phyloP scores from a whole-genome alignment of 1,284 basidiomycete species.

The Xerocomus amazonicus region DNA sequence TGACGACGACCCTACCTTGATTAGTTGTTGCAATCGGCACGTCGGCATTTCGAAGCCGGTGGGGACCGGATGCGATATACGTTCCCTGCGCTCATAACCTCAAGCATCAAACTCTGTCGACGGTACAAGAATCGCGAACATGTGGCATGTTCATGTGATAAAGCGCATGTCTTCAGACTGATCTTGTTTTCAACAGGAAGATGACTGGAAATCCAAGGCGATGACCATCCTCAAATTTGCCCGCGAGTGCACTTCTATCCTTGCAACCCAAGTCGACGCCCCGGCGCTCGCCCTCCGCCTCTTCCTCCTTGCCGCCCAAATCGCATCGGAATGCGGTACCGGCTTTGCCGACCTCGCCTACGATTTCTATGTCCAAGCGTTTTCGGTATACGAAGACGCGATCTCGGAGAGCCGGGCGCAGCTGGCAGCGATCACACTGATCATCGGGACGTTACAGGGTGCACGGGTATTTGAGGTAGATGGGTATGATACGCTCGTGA shows the following conservation, averaged over 20 bases:
- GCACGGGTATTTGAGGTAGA: conserved; percentile 85
- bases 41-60: conserved; percentile 85
- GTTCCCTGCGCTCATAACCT: conserved; percentile 89
- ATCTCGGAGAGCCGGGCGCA: conserved; percentile 92
- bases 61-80: conserved; percentile 92
- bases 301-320: conserved; percentile 91
- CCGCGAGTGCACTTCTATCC: conserved; percentile 85
- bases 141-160: conserved; percentile 36
- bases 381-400: conserved; percentile 92
- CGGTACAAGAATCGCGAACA: conserved; percentile 80
- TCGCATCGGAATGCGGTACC: conserved; percentile 80
- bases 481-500: conserved; percentile 94
- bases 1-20: too few relatives aligned
- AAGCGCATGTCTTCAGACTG: too few relatives aligned
- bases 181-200: conserved; percentile 47
- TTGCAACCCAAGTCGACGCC: conserved; percentile 88
- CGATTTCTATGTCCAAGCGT: conserved; percentile 94
- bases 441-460: conserved; percentile 84
- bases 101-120: conserved; percentile 85
- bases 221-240: conserved; percentile 87
- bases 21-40: conserved; percentile 84
- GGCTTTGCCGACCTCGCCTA: conserved; percentile 88
- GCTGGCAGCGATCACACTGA: conserved; percentile 87
- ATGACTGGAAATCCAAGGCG: conserved; percentile 81
- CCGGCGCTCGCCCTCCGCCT: conserved; percentile 86